These are phyloP conservation scores for Melanomma pulvis-pyrius DNA, from an alignment of 495 filamentous ascomycete species.

Conservation along the genomic window DNA sequence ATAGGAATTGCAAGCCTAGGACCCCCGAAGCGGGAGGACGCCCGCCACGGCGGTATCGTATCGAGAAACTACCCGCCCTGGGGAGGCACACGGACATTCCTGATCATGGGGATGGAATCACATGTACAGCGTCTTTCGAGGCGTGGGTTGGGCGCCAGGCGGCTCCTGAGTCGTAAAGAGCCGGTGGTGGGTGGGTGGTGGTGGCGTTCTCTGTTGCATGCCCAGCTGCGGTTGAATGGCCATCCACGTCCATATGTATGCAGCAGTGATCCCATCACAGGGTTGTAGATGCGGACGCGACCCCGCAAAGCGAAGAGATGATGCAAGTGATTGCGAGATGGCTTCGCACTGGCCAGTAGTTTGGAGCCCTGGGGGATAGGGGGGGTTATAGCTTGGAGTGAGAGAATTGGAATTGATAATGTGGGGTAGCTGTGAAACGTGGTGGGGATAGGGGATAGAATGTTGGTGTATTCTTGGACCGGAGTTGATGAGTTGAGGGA, in stretches of 20 bases:
- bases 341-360: background rate
- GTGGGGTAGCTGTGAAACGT: background rate
- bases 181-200: conserved; percentile 1
- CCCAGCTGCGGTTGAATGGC: background rate
- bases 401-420: background rate
- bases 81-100: background rate
- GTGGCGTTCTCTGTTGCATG: background rate
- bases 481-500: background rate
- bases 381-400: background rate
- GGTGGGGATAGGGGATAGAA: background rate
- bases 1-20: too few relatives aligned
- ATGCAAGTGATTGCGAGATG: background rate
- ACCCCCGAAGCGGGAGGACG: background rate
- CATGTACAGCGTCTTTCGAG: background rate
- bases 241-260: background rate
- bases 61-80: background rate
- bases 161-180: conserved; percentile 7
- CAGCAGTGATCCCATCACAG: background rate
- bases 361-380: background rate
- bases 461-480: background rate
- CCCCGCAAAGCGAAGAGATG: background rate
- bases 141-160: background rate
- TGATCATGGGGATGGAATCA: background rate
- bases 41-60: background rate
- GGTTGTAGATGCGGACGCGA: background rate